Percentiles rank a stretch among this genome's conserved stretches.
phyloP scores from a whole-genome alignment of 1,284 basidiomycete genomes.

The Abortiporus biennis region DNA sequence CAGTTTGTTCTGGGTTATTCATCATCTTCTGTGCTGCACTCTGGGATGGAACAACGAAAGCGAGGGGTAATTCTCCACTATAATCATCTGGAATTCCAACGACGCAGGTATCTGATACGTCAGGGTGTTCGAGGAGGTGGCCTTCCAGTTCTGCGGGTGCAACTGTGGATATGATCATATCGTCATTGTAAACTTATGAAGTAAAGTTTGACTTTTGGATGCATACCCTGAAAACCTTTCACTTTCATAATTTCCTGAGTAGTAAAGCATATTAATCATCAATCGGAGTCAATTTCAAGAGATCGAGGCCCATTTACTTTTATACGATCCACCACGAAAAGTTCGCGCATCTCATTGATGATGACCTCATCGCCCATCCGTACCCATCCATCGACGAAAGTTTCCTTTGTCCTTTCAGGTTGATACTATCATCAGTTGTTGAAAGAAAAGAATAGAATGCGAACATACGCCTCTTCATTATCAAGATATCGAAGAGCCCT shows the following conservation, averaged over 20 bases:
- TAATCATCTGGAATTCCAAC: conserved; percentile 42
- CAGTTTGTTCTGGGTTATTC: conserved; percentile 6
- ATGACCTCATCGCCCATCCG: conserved; percentile 65
- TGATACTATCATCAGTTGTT: not conserved
- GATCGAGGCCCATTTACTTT: conserved; percentile 47
- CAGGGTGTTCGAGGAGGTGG: conserved; percentile 56
- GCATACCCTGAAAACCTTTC: conserved; percentile 19
- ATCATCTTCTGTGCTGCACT: conserved; percentile 8
- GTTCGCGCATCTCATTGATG: conserved; percentile 48
- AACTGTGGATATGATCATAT: conserved; percentile 11
- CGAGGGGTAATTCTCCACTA: conserved; percentile 38
- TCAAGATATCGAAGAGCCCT: conserved; percentile 50
- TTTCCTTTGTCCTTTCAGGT: conserved; percentile 44
- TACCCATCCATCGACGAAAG: conserved; percentile 56
- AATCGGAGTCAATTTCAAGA: conserved; percentile 1
- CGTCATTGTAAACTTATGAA: not conserved
- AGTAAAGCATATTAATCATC: not conserved
- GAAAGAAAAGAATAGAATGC: not conserved
- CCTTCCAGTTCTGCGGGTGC: conserved; percentile 43
- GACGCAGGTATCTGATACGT: conserved; percentile 62
- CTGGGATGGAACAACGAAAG: conserved; percentile 28
- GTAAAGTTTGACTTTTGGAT: conserved; percentile 16
- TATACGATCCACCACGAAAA: conserved; percentile 63
- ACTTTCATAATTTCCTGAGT: conserved; percentile 29
- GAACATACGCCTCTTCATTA: conserved; percentile 51